Percentiles rank a stretch among this genome's conserved stretches.
Evolutionary conservation across 352 stramenopile genomes (phyloP).

Genomic region (Globisporangium uncinulatum): DNA sequence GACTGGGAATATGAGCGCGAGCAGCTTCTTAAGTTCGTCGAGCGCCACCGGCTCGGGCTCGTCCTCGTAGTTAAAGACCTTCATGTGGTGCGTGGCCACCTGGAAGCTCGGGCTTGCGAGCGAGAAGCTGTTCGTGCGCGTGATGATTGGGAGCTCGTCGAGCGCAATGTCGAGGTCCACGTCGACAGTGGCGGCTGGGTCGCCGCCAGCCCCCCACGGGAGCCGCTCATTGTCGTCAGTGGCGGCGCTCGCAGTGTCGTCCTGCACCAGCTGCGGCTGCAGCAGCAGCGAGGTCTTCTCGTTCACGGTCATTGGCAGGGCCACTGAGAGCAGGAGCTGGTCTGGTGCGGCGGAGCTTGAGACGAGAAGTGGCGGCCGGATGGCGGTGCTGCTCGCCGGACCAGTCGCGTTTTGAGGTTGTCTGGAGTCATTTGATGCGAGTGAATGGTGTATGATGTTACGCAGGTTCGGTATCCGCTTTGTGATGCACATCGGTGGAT

Average conservation of each 20-base stretch:
- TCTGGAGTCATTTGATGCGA: too few species aligned
- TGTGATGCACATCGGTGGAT: too few species aligned
- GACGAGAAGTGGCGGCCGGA: too few species aligned
- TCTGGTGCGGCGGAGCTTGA: too few species aligned
- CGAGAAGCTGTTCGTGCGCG: conserved; percentile 45
- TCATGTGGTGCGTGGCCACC: conserved; percentile 31
- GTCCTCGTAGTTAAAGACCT: conserved; percentile 29
- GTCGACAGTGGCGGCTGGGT: not conserved
- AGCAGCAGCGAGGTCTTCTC: not conserved
- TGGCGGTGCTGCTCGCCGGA: too few species aligned
- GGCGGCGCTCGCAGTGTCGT: not conserved
- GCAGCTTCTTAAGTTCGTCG: conserved; percentile 33
- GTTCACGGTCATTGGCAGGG: not conserved
- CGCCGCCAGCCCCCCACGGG: not conserved
- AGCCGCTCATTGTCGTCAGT: not conserved
- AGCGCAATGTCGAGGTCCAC: conserved; percentile 17
- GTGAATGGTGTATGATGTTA: too few species aligned
- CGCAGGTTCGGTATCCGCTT: too few species aligned
- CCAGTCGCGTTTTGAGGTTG: too few species aligned
- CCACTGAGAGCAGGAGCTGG: too few species aligned
- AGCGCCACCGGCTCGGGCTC: conserved; percentile 15
- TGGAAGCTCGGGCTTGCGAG: conserved; percentile 43
- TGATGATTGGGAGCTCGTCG: conserved; percentile 35
- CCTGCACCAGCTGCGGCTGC: not conserved
- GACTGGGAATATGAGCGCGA: conserved; percentile 42